A percentile compares a stretch with the other conserved stretches of the same genome.
Evolutionary conservation across 2,329 filamentous ascomycete species (phyloP).

Genomic region (Trichoderma brevicompactum): DNA sequence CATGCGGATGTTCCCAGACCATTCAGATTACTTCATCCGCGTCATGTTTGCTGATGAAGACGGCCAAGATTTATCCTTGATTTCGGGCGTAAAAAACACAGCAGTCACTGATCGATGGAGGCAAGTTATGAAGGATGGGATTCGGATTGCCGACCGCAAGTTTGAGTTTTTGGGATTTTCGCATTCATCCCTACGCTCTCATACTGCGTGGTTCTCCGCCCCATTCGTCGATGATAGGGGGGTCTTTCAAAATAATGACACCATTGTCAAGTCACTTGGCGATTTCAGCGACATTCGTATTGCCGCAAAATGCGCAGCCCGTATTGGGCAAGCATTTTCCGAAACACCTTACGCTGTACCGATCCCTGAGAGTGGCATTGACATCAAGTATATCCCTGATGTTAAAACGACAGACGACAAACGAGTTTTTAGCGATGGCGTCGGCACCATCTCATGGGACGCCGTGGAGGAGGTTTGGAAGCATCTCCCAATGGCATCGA

Average conservation of each 20-base stretch:
- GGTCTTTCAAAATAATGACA: slow-evolving; percentile 43
- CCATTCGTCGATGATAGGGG: slow-evolving; percentile 47
- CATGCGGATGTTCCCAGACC: slow-evolving; percentile 64
- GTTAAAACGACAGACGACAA: slow-evolving; percentile 53
- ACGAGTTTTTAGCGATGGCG: slow-evolving; percentile 77
- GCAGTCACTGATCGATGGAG: slow-evolving; percentile 64
- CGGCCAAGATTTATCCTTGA: slow-evolving; percentile 65
- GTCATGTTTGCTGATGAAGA: slow-evolving; percentile 78
- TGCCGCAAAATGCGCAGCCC: slow-evolving; percentile 61
- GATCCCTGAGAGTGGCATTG: slow-evolving; percentile 47
- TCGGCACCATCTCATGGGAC: slow-evolving; percentile 70
- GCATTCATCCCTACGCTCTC: slow-evolving; percentile 74
- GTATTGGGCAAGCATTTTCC: slow-evolving; percentile 71
- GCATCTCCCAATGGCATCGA: slow-evolving; percentile 51
- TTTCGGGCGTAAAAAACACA: slow-evolving; percentile 52
- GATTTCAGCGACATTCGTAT: slow-evolving; percentile 56
- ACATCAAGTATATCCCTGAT: slow-evolving; percentile 49
- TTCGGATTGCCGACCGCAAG: slow-evolving; percentile 65
- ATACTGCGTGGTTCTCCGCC: slow-evolving; percentile 68
- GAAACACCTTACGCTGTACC: slow-evolving; percentile 70
- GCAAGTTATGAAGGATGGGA: slow-evolving; percentile 58
- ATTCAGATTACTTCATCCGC: slow-evolving; percentile 68
- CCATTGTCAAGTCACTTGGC: slow-evolving; percentile 55
- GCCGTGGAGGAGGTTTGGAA: slow-evolving; percentile 65
- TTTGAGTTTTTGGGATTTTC: slow-evolving; percentile 78